A percentile compares a stretch with the other conserved stretches of the same genome.
Evolutionary conservation across 495 filamentous ascomycete species (phyloP).

Genomic region (Saxophila tyrrhenica): DNA sequence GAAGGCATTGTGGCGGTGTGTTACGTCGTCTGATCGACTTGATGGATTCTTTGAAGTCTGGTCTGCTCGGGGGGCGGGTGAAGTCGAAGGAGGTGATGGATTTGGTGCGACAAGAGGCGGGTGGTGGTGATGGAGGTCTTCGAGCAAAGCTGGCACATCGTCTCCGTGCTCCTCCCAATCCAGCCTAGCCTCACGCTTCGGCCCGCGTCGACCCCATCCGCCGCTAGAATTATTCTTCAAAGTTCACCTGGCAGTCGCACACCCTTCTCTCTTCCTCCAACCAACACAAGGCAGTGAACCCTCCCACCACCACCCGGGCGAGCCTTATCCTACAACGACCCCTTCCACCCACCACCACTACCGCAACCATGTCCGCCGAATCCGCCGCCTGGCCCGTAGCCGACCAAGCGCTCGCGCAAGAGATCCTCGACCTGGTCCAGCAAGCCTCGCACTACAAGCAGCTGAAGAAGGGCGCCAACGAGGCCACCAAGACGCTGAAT

Average conservation of each 20-base stretch:
- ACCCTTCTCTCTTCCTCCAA: background rate
- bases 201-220: too few species aligned
- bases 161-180: too few species aligned
- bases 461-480: slow-evolving; percentile 76
- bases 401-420: slow-evolving; percentile 65
- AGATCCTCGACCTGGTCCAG: slow-evolving; percentile 78
- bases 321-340: slow-evolving; percentile 7
- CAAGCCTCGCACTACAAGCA: slow-evolving; percentile 75
- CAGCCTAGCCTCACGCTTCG: background rate
- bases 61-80: too few species aligned
- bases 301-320: slow-evolving; percentile 22
- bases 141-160: background rate
- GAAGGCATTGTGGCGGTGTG: slow-evolving; percentile 43
- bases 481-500: slow-evolving; percentile 75
- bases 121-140: background rate
- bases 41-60: background rate
- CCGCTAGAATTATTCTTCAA: background rate
- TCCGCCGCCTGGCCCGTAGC: slow-evolving; percentile 76
- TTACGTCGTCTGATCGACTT: background rate
- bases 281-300: slow-evolving; percentile 48
- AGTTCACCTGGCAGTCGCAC: background rate
- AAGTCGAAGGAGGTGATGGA: background rate
- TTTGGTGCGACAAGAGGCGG: background rate
- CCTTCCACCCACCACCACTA: background rate
- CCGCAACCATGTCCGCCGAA: slow-evolving; percentile 17